Conservation (phyloP, 306 rosid genomes). For the Boehmeria nivea region DNA sequence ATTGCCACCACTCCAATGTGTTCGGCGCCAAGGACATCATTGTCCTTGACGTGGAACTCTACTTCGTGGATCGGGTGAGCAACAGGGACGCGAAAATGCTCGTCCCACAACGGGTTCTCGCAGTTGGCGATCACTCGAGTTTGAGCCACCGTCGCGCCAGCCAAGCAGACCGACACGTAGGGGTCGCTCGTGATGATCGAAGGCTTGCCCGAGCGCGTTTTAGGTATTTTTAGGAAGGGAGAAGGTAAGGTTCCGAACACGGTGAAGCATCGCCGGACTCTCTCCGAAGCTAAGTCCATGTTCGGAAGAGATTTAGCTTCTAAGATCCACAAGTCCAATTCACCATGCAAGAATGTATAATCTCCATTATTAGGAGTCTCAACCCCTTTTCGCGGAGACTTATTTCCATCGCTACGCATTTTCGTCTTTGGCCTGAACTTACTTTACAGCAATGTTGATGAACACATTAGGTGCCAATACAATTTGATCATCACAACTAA, state of each 20-base stretch:
- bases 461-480: too few relatives aligned
- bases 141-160: constrained; percentile 66
- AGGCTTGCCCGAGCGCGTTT: constrained; percentile 33
- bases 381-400: constrained; percentile 8
- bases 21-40: constrained; percentile 71
- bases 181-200: constrained; percentile 65
- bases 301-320: constrained; percentile 77
- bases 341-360: constrained; percentile 50
- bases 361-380: constrained; percentile 20
- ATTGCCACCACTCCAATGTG: constrained; percentile 59
- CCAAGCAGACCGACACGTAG: constrained; percentile 56
- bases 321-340: constrained; percentile 51
- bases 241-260: constrained; percentile 41
- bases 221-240: constrained; percentile 37
- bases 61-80: constrained; percentile 54
- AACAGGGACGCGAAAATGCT: constrained; percentile 54
- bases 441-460: too few relatives aligned
- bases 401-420: not conserved
- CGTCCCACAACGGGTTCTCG: constrained; percentile 68
- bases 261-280: constrained; percentile 50
- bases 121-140: constrained; percentile 51
- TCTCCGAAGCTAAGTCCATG: constrained; percentile 51
- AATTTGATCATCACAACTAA: too few relatives aligned
- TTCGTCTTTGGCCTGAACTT: too few relatives aligned
- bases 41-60: constrained; percentile 60